These are phyloP conservation scores for Bromus sterilis DNA, from an alignment of 176 grass and related monocot genomes.

Conservation along the genomic window DNA sequence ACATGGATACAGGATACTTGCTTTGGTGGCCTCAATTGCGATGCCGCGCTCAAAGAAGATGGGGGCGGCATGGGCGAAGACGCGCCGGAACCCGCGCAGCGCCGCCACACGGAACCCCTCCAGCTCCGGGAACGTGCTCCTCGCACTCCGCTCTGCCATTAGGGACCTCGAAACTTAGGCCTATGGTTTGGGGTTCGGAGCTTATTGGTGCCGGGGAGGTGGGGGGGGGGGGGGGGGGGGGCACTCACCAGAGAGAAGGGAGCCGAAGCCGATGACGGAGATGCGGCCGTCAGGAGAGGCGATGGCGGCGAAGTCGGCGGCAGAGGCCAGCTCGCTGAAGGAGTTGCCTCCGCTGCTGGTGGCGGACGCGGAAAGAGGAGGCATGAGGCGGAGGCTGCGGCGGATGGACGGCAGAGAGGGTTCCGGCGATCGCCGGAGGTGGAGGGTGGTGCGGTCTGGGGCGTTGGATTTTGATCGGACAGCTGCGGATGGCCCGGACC, in stretches of 20 bases:
- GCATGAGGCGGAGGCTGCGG: neutral
- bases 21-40: constrained; percentile 49
- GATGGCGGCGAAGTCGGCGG: constrained; percentile 40
- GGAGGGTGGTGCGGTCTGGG: neutral
- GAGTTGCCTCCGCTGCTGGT: neutral
- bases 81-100: constrained; percentile 72
- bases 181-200: neutral
- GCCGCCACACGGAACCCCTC: constrained; percentile 63
- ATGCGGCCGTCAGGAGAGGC: constrained; percentile 33
- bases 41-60: constrained; percentile 94
- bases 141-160: constrained; percentile 63
- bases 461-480: constrained; percentile 54
- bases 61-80: constrained; percentile 77
- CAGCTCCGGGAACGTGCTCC: constrained; percentile 92
- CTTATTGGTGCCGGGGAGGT: neutral
- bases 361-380: neutral
- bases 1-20: neutral
- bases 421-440: constrained; percentile 18
- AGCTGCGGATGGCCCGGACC: neutral
- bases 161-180: neutral
- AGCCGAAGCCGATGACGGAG: constrained; percentile 83
- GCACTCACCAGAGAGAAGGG: constrained; percentile 75
- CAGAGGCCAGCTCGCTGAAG: constrained; percentile 34
- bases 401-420: neutral
- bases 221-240: neutral